These are phyloP conservation scores for Aphanoascus verrucosus DNA, from an alignment of 2,329 filamentous ascomycete species.

Conservation along the genomic window DNA sequence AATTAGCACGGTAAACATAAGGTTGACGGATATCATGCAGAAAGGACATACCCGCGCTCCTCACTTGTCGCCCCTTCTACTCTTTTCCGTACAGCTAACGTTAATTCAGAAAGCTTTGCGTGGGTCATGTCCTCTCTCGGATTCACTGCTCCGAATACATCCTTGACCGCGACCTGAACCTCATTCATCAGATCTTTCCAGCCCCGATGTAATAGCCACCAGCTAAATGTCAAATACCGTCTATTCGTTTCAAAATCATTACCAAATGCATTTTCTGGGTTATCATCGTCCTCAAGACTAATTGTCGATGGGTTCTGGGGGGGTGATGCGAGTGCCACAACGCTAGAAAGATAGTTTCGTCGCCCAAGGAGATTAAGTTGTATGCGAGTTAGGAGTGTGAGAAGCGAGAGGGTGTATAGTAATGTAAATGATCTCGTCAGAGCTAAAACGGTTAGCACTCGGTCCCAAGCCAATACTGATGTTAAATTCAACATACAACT, in stretches of 20 bases:
- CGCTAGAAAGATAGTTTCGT: slow-evolving; percentile 88
- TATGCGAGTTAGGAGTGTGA: slow-evolving; percentile 85
- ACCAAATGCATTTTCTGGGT: slow-evolving; percentile 73
- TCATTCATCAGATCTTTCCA: slow-evolving; percentile 73
- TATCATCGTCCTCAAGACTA: slow-evolving; percentile 86
- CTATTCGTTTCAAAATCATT: slow-evolving; percentile 95
- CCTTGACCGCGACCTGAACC: slow-evolving; percentile 74
- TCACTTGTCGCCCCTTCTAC: slow-evolving; percentile 65
- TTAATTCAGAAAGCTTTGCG: slow-evolving; percentile 66
- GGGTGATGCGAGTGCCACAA: slow-evolving; percentile 78
- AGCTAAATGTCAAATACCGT: slow-evolving; percentile 90
- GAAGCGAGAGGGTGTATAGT: slow-evolving; percentile 77
- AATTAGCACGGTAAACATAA: slow-evolving; percentile 18
- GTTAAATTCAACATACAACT: slow-evolving; percentile 54
- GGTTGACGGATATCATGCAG: slow-evolving; percentile 7
- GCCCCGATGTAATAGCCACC: slow-evolving; percentile 90
- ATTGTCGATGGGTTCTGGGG: slow-evolving; percentile 62
- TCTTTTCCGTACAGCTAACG: slow-evolving; percentile 69
- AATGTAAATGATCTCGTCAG: slow-evolving; percentile 85
- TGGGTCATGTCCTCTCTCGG: slow-evolving; percentile 80
- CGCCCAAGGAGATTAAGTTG: slow-evolving; percentile 95
- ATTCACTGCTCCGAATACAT: slow-evolving; percentile 80
- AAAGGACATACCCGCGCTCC: slow-evolving; percentile 43
- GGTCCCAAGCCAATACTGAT: neutral
- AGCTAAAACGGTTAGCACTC: slow-evolving; percentile 42